Conservation (phyloP, 1,139 yeast genomes). For the Ogataea hybrid region DNA sequence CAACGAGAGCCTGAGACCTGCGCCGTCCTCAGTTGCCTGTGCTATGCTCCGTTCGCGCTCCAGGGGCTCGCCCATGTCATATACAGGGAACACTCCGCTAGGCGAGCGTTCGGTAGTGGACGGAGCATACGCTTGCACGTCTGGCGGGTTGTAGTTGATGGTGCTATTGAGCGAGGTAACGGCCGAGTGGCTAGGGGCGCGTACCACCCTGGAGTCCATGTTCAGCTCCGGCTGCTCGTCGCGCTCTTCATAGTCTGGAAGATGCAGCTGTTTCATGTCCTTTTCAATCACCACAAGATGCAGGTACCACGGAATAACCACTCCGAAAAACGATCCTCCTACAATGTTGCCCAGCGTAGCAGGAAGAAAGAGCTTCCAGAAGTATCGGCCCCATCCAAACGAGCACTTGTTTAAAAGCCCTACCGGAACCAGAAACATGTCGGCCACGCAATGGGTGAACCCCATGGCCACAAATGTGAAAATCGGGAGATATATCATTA, state of each 20-base stretch:
- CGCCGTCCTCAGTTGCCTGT: slow-evolving; percentile 25
- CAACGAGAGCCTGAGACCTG: slow-evolving; percentile 28
- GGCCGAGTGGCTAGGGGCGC: slow-evolving; percentile 31
- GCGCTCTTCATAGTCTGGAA: slow-evolving; percentile 65
- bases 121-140: not conserved
- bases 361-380: slow-evolving; percentile 71
- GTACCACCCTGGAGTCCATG: slow-evolving; percentile 73
- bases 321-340: slow-evolving; percentile 66
- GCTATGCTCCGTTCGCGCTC: slow-evolving; percentile 54
- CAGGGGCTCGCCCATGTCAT: slow-evolving; percentile 69
- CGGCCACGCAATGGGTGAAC: slow-evolving; percentile 78
- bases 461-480: slow-evolving; percentile 75
- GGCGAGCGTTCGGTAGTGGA: slow-evolving; percentile 50
- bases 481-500: slow-evolving; percentile 64
- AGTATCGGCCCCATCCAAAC: slow-evolving; percentile 57
- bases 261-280: slow-evolving; percentile 55
- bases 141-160: not conserved
- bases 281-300: slow-evolving; percentile 69
- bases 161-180: slow-evolving; percentile 1
- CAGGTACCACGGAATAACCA: slow-evolving; percentile 63
- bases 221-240: slow-evolving; percentile 80
- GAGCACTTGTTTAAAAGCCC: slow-evolving; percentile 68
- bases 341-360: slow-evolving; percentile 68
- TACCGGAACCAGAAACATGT: slow-evolving; percentile 64
- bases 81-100: slow-evolving; percentile 73